phyloP scores from a whole-genome alignment of 2,329 filamentous ascomycete species.

The Hypoxylon sp. region DNA sequence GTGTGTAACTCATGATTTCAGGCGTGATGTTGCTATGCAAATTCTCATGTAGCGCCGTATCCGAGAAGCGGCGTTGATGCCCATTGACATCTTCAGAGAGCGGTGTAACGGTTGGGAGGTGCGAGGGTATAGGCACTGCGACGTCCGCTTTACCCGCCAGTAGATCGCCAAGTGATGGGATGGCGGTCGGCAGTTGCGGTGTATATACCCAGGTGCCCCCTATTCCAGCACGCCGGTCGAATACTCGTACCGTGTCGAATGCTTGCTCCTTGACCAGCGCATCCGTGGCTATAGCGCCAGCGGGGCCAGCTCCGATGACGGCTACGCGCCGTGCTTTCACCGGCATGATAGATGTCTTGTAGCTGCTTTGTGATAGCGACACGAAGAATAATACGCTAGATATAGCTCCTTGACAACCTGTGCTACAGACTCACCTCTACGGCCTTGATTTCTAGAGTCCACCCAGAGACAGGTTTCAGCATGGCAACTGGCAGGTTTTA shows the following conservation, averaged over 20 bases:
- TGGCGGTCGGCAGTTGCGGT: slow-evolving; percentile 53
- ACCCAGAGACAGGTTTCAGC: not conserved
- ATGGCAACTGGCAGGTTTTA: slow-evolving; percentile 22
- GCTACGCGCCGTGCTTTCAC: slow-evolving; percentile 59
- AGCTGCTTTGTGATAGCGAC: not conserved
- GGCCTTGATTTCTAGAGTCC: not conserved
- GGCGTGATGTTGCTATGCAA: slow-evolving; percentile 72
- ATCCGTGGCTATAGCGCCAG: slow-evolving; percentile 70
- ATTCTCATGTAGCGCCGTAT: slow-evolving; percentile 69
- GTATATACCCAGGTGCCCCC: slow-evolving; percentile 53
- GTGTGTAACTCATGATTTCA: slow-evolving; percentile 68
- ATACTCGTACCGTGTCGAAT: slow-evolving; percentile 70
- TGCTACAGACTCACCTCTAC: not conserved
- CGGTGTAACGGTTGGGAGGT: slow-evolving; percentile 60
- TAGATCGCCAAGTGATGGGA: slow-evolving; percentile 54
- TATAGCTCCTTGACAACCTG: not conserved
- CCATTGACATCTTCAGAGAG: slow-evolving; percentile 54
- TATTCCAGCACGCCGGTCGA: slow-evolving; percentile 64
- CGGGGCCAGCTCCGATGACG: slow-evolving; percentile 70
- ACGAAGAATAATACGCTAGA: not conserved
- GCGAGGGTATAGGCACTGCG: slow-evolving; percentile 59
- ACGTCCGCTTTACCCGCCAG: slow-evolving; percentile 62
- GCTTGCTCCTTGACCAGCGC: slow-evolving; percentile 68
- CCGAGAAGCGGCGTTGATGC: slow-evolving; percentile 63
- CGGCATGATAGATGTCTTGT: slow-evolving; percentile 25